Evolutionary conservation across 805 yeast genomes (phyloP).

Genomic region (Ogataea degrootiae): DNA sequence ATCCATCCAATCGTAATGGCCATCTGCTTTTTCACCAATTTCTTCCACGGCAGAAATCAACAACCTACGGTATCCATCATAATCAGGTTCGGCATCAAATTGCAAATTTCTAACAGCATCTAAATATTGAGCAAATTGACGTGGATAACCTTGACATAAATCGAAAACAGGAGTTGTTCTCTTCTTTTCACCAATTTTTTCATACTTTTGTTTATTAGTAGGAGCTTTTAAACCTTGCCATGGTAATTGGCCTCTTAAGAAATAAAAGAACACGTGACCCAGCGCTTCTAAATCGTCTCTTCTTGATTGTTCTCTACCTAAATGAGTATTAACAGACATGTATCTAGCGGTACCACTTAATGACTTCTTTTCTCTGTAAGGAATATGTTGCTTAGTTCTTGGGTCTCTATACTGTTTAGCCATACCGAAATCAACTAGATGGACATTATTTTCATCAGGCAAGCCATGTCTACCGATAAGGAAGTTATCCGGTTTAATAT

Average conservation of each 20-base stretch:
- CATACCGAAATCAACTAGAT: constrained; percentile 97
- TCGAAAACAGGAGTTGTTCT: constrained; percentile 84
- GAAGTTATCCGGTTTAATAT: constrained; percentile 96
- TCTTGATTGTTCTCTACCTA: constrained; percentile 95
- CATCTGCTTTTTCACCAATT: constrained; percentile 70
- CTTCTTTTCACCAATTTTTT: constrained; percentile 94
- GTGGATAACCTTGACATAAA: constrained; percentile 83
- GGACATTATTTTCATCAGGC: constrained; percentile 78
- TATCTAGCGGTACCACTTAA: constrained; percentile 98
- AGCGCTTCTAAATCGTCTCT: constrained; percentile 95
- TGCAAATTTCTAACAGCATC: constrained; percentile 82
- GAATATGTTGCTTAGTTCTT: constrained; percentile 90
- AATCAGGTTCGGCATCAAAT: constrained; percentile 93
- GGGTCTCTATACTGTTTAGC: constrained; percentile 98
- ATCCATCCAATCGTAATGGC: constrained; percentile 97
- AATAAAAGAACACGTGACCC: constrained; percentile 95
- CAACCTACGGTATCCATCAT: constrained; percentile 75
- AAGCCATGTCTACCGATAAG: constrained; percentile 86
- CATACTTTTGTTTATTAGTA: constrained; percentile 95
- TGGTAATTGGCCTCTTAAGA: constrained; percentile 88
- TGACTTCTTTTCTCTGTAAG: constrained; percentile 93
- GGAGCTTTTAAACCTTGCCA: constrained; percentile 99
- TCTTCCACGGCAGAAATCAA: constrained; percentile 75
- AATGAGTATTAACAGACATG: constrained; percentile 95
- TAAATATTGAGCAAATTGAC: constrained; percentile 89